Evolutionary conservation across 208 protist species (phyloP).

Genomic region (Naegleria lovaniensis): DNA sequence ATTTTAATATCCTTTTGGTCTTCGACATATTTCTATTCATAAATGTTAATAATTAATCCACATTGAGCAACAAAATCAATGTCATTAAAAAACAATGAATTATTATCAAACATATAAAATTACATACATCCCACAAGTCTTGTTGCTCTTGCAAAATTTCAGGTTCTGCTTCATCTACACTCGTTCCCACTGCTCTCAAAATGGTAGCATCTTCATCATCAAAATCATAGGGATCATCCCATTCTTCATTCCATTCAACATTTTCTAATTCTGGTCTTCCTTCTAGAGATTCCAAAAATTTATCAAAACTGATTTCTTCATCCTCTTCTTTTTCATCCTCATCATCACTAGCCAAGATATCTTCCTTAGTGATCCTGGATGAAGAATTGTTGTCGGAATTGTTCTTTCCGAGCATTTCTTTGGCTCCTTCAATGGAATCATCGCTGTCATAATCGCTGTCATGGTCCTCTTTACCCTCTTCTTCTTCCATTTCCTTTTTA

Average conservation of each 20-base stretch:
- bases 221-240: background rate
- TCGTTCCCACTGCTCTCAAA: background rate
- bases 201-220: background rate
- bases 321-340: constrained; percentile 52
- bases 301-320: constrained; percentile 51
- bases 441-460: constrained; percentile 17
- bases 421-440: constrained; percentile 29
- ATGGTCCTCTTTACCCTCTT: constrained; percentile 33
- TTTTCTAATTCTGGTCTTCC: background rate
- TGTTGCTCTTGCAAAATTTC: background rate
- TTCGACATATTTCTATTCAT: background rate
- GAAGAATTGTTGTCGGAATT: constrained; percentile 57
- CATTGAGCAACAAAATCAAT: background rate
- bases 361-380: constrained; percentile 29
- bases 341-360: constrained; percentile 13
- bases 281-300: background rate
- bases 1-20: background rate
- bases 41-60: background rate
- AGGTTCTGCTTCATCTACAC: background rate
- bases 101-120: no score
- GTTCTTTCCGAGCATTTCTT: constrained; percentile 52
- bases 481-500: constrained; percentile 32
- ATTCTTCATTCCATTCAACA: background rate
- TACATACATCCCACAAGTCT: background rate
- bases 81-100: background rate